Conservation (phyloP, 768 basidiomycete genomes). For the Harrya chromipes region DNA sequence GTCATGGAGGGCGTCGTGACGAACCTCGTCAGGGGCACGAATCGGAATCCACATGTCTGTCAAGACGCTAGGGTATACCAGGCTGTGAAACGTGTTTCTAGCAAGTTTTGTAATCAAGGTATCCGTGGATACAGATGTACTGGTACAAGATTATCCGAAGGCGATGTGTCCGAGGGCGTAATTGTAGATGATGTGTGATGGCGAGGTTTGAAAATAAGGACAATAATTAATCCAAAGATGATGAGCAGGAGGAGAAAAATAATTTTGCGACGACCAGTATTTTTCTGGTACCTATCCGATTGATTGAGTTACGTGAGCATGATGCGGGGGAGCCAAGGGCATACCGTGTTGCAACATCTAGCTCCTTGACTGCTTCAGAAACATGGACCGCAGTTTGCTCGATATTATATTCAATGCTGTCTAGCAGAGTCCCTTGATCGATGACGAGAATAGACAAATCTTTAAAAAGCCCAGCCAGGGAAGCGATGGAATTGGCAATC, state of each 20-base stretch:
- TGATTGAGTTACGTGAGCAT: background rate
- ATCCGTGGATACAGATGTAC: constrained; percentile 33
- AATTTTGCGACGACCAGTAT: constrained; percentile 88
- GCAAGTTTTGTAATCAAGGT: constrained; percentile 22
- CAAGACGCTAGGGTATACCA: constrained; percentile 4
- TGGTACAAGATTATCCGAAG: constrained; percentile 28
- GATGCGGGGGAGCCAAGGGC: constrained; percentile 18
- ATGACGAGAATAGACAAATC: constrained; percentile 92
- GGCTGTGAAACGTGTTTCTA: constrained; percentile 15
- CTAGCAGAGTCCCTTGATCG: constrained; percentile 95
- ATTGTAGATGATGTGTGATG: constrained; percentile 39
- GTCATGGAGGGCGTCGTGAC: constrained; percentile 5
- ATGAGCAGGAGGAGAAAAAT: constrained; percentile 90
- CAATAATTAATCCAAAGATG: constrained; percentile 82
- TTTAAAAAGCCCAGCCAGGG: constrained; percentile 93
- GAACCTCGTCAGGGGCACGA: constrained; percentile 14
- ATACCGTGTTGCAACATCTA: constrained; percentile 78
- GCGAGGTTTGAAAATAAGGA: constrained; percentile 92
- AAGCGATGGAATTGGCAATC: constrained; percentile 89
- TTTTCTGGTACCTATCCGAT: constrained; percentile 78
- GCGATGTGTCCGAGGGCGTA: constrained; percentile 24
- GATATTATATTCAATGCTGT: constrained; percentile 97
- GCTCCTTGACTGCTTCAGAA: constrained; percentile 79
- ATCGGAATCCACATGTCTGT: constrained; percentile 3
- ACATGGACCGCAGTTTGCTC: constrained; percentile 85